phyloP scores from a whole-genome alignment of 345 rosid genomes.

The Carallia brachiata region DNA sequence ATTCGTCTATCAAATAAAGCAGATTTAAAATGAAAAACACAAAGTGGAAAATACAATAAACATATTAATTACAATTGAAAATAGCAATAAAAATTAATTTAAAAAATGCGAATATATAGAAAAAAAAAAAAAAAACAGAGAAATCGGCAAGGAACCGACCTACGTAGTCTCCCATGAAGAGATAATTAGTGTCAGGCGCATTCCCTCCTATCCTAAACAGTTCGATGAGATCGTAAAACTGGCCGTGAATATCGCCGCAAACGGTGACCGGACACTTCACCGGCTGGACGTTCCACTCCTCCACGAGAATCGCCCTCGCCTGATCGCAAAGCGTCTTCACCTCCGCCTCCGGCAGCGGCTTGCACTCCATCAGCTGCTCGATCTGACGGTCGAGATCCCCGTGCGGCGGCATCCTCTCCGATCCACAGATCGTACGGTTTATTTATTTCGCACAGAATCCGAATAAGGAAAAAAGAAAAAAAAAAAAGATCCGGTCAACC shows the following conservation, averaged over 20 bases:
- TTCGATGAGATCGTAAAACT: slow-evolving; percentile 95
- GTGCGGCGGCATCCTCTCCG: slow-evolving; percentile 67
- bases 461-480: not conserved
- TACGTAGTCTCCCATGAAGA: slow-evolving; percentile 99
- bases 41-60: too few relatives aligned
- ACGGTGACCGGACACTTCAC: slow-evolving; percentile 99
- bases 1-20: too few relatives aligned
- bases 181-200: slow-evolving; percentile 94
- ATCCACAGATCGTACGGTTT: slow-evolving; percentile 11
- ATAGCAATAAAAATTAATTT: not conserved
- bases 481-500: slow-evolving; percentile 1
- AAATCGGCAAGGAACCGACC: slow-evolving; percentile 44
- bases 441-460: not conserved
- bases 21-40: too few relatives aligned
- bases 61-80: too few relatives aligned
- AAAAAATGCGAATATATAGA: not conserved
- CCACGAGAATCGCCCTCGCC: slow-evolving; percentile 90
- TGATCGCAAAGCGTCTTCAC: slow-evolving; percentile 93
- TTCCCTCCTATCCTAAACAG: slow-evolving; percentile 94
- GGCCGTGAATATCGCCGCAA: slow-evolving; percentile 99
- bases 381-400: slow-evolving; percentile 99
- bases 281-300: slow-evolving; percentile 99
- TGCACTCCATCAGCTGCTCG: slow-evolving; percentile 97
- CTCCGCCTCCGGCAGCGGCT: slow-evolving; percentile 82
- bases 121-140: not conserved